Percentiles rank a stretch among this genome's conserved stretches.
Conservation (phyloP, 1,139 yeast genomes). For the Saccharomyces hybrid region DNA sequence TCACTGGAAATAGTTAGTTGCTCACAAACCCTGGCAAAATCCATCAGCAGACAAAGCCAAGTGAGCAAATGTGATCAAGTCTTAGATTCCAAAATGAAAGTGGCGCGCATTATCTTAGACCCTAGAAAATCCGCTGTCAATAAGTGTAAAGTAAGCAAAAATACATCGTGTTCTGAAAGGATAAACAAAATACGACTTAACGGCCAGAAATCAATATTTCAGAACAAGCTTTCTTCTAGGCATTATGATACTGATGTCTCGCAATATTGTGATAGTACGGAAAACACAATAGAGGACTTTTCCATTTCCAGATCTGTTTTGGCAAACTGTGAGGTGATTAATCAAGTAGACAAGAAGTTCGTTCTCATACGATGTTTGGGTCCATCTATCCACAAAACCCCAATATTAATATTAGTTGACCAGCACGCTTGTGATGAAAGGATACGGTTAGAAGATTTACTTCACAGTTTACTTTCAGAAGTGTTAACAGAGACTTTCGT, state of each 20-base stretch:
- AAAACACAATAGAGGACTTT: constrained; percentile 48
- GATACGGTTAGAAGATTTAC: constrained; percentile 44
- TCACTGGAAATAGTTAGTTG: background rate
- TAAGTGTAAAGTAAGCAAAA: background rate
- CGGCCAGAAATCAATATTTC: background rate
- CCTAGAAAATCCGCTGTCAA: background rate
- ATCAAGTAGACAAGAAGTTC: constrained; percentile 56
- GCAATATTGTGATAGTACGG: constrained; percentile 37
- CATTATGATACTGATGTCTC: background rate
- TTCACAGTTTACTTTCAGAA: constrained; percentile 27
- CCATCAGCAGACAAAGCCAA: background rate
- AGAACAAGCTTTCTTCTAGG: background rate
- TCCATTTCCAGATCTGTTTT: constrained; percentile 15
- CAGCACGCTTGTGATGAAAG: constrained; percentile 82
- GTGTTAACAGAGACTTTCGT: constrained; percentile 9
- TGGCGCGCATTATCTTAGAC: background rate
- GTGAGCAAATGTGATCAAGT: background rate
- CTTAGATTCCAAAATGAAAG: background rate
- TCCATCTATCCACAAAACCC: background rate
- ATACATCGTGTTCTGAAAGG: background rate
- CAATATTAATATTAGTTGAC: constrained; percentile 43
- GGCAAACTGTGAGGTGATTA: constrained; percentile 29
- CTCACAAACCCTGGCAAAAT: background rate
- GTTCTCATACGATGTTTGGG: constrained; percentile 36
- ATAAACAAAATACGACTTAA: background rate